Conservation (phyloP, 2,329 filamentous ascomycete species). For the Plenodomus biglobosus region DNA sequence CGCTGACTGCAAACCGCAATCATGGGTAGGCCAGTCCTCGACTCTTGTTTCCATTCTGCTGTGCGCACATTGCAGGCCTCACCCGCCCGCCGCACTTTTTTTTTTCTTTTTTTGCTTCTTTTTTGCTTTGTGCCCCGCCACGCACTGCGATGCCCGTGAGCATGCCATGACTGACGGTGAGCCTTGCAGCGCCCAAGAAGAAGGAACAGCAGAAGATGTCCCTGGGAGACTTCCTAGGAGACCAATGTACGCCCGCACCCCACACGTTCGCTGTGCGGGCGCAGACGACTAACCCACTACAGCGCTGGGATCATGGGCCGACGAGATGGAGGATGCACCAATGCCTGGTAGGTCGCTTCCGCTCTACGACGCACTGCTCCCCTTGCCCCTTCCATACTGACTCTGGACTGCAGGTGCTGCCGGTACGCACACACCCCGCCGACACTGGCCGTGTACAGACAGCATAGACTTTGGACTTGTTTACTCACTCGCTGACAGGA, state of each 20-base stretch:
- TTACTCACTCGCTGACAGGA: slow-evolving; percentile 32
- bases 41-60: slow-evolving; percentile 6
- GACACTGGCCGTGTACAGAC: background rate
- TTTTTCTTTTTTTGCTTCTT: too few relatives aligned
- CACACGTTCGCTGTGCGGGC: slow-evolving; percentile 16
- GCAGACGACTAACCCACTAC: slow-evolving; percentile 33
- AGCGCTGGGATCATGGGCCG: slow-evolving; percentile 92
- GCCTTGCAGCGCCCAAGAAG: slow-evolving; percentile 77
- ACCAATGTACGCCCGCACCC: slow-evolving; percentile 70
- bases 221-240: slow-evolving; percentile 91
- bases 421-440: slow-evolving; percentile 28
- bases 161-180: slow-evolving; percentile 48
- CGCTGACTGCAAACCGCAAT: slow-evolving; percentile 55
- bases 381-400: background rate
- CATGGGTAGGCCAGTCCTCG: slow-evolving; percentile 53
- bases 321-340: slow-evolving; percentile 90
- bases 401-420: slow-evolving; percentile 22
- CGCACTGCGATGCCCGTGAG: slow-evolving; percentile 14
- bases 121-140: slow-evolving; percentile 35
- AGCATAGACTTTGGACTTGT: background rate
- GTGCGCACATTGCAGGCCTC: slow-evolving; percentile 29
- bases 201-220: slow-evolving; percentile 96
- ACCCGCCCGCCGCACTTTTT: slow-evolving; percentile 23
- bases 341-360: slow-evolving; percentile 64
- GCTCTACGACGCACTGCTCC: background rate